Percentiles rank a stretch among this genome's conserved stretches.
Evolutionary conservation across 2,329 filamentous ascomycete genomes (phyloP).

Genomic region (Magnaporthiopsis rhizophila): DNA sequence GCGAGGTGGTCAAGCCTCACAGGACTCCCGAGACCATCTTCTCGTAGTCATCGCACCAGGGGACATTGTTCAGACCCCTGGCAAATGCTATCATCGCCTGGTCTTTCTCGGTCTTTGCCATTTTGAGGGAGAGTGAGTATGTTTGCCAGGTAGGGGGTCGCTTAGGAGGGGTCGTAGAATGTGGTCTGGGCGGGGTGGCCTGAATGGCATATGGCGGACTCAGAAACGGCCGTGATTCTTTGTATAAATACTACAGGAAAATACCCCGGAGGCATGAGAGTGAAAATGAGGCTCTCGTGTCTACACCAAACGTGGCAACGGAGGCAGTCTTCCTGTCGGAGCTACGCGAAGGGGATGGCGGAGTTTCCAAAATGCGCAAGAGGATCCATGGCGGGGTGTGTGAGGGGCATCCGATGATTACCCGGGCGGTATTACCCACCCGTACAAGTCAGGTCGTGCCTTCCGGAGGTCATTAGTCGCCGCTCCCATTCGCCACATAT

Average conservation of each 20-base stretch:
- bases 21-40: slow-evolving; percentile 58
- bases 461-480: no score
- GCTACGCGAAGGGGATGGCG: not conserved
- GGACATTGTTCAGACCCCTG: slow-evolving; percentile 39
- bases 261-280: no score
- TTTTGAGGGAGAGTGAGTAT: not conserved
- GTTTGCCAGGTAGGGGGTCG: not conserved
- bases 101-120: slow-evolving; percentile 4
- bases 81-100: slow-evolving; percentile 20
- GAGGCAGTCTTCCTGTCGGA: not conserved
- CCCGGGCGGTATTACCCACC: not conserved
- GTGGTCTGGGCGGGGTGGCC: not conserved
- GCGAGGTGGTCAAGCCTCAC: slow-evolving; percentile 25
- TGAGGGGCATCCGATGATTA: not conserved
- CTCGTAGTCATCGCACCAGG: slow-evolving; percentile 53
- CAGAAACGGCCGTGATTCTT: not conserved
- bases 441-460: no score
- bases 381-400: not conserved
- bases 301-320: not conserved
- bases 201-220: no score
- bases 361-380: not conserved
- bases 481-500: no score
- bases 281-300: not conserved
- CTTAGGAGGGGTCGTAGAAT: not conserved
- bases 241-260: not conserved